Percentiles rank a stretch among this genome's conserved stretches.
phyloP scores from a whole-genome alignment of 805 yeast species.

The Huiozyma sinensis region DNA sequence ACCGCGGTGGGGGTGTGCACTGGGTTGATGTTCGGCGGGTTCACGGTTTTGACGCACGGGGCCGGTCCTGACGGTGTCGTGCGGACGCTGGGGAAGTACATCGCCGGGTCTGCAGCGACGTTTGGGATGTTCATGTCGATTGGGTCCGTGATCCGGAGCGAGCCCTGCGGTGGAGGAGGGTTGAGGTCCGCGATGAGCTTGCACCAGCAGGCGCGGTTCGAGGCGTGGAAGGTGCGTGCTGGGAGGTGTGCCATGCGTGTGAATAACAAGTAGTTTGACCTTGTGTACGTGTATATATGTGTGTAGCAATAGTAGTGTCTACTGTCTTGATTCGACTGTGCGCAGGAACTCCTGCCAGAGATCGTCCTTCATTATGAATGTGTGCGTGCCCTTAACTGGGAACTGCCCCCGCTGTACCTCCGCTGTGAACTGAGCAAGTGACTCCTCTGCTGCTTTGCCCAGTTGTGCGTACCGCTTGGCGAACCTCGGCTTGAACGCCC shows the following conservation, averaged over 20 bases:
- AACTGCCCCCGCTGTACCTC: conserved; percentile 50
- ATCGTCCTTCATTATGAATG: conserved; percentile 59
- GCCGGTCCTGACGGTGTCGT: conserved; percentile 98
- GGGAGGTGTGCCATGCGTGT: not conserved
- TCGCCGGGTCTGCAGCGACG: conserved; percentile 92
- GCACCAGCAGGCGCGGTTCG: conserved; percentile 25
- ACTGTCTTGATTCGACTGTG: not conserved
- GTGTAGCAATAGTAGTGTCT: not conserved
- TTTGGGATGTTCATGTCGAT: conserved; percentile 94
- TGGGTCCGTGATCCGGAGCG: conserved; percentile 86
- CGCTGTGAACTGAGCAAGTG: conserved; percentile 40
- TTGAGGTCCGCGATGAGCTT: conserved; percentile 5
- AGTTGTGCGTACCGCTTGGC: conserved; percentile 58
- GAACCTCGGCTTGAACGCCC: conserved; percentile 44
- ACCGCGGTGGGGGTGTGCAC: conserved; percentile 75
- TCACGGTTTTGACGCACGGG: conserved; percentile 81
- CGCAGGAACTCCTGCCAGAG: conserved; percentile 36
- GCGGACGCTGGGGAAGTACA: conserved; percentile 93
- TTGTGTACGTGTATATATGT: not conserved
- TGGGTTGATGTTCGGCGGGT: conserved; percentile 90
- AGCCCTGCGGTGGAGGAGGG: conserved; percentile 26
- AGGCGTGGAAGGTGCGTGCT: conserved; percentile 21
- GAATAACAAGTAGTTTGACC: not conserved
- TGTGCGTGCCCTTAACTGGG: conserved; percentile 53
- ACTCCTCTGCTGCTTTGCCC: conserved; percentile 37